These are phyloP conservation scores for Beauveria caledonica DNA, from an alignment of 2,329 filamentous ascomycete species.

Conservation along the genomic window DNA sequence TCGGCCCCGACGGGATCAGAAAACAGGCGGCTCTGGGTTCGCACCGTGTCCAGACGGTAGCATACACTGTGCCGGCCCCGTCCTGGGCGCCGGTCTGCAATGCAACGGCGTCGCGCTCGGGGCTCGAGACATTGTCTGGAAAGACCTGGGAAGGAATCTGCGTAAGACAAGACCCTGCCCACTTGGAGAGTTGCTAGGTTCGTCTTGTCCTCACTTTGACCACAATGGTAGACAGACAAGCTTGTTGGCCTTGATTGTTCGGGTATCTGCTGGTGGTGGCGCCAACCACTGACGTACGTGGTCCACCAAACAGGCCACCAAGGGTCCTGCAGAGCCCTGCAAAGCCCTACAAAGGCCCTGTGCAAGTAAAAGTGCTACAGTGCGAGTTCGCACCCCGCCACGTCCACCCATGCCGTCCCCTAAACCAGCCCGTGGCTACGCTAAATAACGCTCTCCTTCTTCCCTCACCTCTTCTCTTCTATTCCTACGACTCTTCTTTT, in stretches of 20 bases:
- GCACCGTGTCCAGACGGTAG: neutral
- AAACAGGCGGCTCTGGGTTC: neutral
- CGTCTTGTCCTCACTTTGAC: neutral
- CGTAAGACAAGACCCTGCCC: neutral
- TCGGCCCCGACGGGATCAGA: neutral
- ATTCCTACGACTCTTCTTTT: neutral
- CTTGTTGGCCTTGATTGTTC: neutral
- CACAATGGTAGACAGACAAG: neutral
- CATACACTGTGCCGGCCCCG: neutral
- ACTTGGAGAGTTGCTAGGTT: neutral
- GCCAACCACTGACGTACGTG: neutral
- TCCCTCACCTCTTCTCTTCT: neutral
- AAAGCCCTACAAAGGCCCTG: neutral
- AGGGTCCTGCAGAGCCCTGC: neutral
- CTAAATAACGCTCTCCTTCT: slow-evolving; percentile 6
- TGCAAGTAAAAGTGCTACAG: neutral
- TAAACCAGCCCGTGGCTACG: neutral
- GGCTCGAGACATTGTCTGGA: slow-evolving; percentile 1
- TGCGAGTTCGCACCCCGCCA: slow-evolving; percentile 1
- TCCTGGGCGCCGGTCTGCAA: neutral
- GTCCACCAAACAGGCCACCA: neutral
- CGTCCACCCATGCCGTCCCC: neutral
- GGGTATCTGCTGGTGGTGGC: neutral
- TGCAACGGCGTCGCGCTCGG: neutral
- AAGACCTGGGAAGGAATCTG: neutral